Percentiles rank a stretch among this genome's conserved stretches.
Conservation (phyloP, 352 stramenopile species). For the Globisporangium splendens region DNA sequence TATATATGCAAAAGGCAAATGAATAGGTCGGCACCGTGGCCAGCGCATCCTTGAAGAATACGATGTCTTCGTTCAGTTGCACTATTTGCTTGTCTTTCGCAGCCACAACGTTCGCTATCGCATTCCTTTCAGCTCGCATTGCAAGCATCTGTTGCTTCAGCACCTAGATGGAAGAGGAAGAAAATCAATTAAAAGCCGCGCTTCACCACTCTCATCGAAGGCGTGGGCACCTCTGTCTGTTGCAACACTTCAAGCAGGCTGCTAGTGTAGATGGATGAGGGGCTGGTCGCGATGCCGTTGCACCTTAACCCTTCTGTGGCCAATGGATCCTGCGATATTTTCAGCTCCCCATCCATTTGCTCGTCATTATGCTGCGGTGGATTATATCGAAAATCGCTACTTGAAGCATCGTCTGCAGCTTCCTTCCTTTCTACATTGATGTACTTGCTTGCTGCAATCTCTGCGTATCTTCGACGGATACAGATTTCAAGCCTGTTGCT, state of each 20-base stretch:
- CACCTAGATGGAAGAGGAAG: constrained; percentile 13
- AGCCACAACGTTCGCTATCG: constrained; percentile 22
- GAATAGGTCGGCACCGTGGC: constrained; percentile 20
- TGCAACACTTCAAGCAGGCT: constrained; percentile 43
- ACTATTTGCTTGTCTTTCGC: constrained; percentile 30
- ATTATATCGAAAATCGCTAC: background rate
- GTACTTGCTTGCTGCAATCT: background rate
- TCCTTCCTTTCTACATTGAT: constrained; percentile 5
- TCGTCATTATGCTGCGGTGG: constrained; percentile 8
- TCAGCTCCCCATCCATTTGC: background rate
- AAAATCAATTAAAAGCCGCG: background rate
- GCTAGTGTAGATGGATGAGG: constrained; percentile 40
- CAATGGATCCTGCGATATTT: background rate
- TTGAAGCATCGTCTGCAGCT: background rate
- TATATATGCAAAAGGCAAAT: background rate
- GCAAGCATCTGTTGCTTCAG: constrained; percentile 38
- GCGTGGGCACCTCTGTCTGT: constrained; percentile 33
- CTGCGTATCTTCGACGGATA: background rate
- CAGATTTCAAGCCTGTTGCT: constrained; percentile 53
- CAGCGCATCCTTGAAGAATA: constrained; percentile 62
- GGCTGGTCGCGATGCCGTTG: constrained; percentile 34
- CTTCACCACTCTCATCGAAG: background rate
- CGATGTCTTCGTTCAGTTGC: constrained; percentile 42
- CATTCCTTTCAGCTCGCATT: constrained; percentile 32
- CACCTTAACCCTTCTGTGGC: constrained; percentile 7